Evolutionary conservation across 2,329 filamentous ascomycete genomes (phyloP).

Genomic region (Trichoderma citrinoviride): DNA sequence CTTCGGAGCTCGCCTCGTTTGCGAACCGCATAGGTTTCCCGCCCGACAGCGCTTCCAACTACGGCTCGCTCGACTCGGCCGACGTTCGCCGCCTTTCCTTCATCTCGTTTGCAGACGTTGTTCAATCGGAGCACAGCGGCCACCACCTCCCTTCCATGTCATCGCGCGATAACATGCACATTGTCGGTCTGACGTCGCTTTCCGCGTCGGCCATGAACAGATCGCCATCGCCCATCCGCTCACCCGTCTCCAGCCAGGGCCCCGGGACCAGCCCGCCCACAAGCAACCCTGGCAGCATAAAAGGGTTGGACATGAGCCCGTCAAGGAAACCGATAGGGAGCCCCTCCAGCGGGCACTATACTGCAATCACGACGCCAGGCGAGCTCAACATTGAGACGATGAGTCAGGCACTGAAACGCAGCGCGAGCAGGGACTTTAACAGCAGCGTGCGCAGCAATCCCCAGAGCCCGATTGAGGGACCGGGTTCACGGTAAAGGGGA

Average conservation of each 20-base stretch:
- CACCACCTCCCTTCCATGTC: conserved; percentile 47
- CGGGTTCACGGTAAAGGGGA: conserved; percentile 30
- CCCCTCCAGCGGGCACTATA: conserved; percentile 55
- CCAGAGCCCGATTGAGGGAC: conserved; percentile 53
- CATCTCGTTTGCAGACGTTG: conserved; percentile 94
- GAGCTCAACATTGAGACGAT: conserved; percentile 92
- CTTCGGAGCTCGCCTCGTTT: conserved; percentile 57
- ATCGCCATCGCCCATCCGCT: conserved; percentile 77
- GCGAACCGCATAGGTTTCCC: conserved; percentile 43
- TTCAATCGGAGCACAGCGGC: conserved; percentile 76
- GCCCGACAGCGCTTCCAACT: conserved; percentile 68
- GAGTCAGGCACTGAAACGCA: conserved; percentile 82
- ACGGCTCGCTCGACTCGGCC: conserved; percentile 69
- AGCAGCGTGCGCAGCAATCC: conserved; percentile 55
- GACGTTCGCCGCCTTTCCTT: conserved; percentile 86
- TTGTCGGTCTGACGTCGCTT: conserved; percentile 64
- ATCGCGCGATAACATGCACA: conserved; percentile 67
- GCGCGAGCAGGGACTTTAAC: conserved; percentile 73
- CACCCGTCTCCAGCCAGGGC: conserved; percentile 71
- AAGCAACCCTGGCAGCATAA: conserved; percentile 72
- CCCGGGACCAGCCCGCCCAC: conserved; percentile 68
- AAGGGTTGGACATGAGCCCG: conserved; percentile 70
- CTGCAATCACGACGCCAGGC: conserved; percentile 42
- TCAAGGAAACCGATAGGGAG: conserved; percentile 59
- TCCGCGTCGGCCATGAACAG: conserved; percentile 54